Percentiles rank a stretch among this genome's conserved stretches.
Conservation (phyloP, 2,329 filamentous ascomycete genomes). For the Botrytis medusae region DNA sequence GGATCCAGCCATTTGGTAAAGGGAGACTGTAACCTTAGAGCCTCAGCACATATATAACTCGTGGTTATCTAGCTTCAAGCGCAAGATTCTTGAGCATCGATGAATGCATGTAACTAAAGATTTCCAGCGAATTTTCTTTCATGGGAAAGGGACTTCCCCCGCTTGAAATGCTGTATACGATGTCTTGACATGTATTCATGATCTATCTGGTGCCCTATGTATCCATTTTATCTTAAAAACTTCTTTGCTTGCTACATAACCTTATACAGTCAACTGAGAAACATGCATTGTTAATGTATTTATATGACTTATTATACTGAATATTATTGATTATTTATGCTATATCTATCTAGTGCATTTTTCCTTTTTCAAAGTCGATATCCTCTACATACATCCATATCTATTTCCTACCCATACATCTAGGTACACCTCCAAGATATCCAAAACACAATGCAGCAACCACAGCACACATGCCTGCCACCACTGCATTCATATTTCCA, state of each 20-base stretch:
- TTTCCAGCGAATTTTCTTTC: neutral
- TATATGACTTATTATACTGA: neutral
- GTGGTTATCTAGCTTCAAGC: neutral
- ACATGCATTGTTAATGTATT: neutral
- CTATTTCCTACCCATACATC: neutral
- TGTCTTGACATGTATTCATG: neutral
- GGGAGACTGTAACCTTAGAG: neutral
- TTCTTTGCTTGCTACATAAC: neutral
- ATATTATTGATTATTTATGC: neutral
- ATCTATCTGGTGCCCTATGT: no score
- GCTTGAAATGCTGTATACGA: neutral
- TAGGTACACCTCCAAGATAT: constrained; percentile 27
- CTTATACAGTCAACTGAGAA: neutral
- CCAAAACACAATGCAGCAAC: constrained; percentile 29
- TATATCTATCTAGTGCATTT: neutral
- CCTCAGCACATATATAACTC: neutral
- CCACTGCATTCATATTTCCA: constrained; percentile 50
- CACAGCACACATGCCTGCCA: constrained; percentile 31
- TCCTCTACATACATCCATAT: neutral
- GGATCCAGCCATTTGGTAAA: neutral
- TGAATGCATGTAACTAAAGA: neutral
- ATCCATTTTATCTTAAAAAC: neutral
- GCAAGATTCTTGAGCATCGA: neutral
- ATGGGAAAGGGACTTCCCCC: neutral
- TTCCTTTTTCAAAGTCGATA: neutral